These are phyloP conservation scores for Capsaspora owczarzaki DNA, from an alignment of 78 protist genomes.

Conservation along the genomic window DNA sequence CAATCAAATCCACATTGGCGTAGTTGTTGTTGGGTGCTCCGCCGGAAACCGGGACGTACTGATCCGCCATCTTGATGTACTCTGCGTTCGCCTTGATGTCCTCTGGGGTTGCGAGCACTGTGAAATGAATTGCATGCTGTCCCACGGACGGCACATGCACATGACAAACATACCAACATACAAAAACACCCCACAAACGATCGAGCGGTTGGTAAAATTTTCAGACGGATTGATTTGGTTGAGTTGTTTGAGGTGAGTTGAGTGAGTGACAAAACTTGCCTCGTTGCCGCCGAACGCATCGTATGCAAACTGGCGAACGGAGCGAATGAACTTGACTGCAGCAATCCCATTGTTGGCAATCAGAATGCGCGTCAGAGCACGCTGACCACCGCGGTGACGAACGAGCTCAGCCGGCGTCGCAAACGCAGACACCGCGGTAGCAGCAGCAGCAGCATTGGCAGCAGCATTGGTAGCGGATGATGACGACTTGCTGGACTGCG, in stretches of 20 bases:
- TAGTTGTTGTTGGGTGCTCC: slow-evolving; percentile 90
- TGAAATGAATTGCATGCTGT: slow-evolving; percentile 5
- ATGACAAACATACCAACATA: not conserved
- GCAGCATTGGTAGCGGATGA: no score
- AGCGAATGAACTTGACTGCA: slow-evolving; percentile 91
- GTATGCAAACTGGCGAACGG: slow-evolving; percentile 85
- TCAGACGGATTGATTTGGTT: not conserved
- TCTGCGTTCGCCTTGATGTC: slow-evolving; percentile 91
- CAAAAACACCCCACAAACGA: not conserved
- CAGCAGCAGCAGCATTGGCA: no score
- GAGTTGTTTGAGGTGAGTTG: not conserved
- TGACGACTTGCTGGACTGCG: no score
- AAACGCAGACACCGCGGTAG: no score
- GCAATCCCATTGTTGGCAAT: slow-evolving; percentile 97
- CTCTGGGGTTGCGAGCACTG: slow-evolving; percentile 91
- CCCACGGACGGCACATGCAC: not conserved
- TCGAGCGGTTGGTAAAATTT: not conserved
- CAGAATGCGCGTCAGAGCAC: slow-evolving; percentile 36
- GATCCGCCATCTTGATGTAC: slow-evolving; percentile 88
- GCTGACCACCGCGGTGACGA: not conserved
- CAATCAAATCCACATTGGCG: slow-evolving; percentile 91
- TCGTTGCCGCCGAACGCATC: slow-evolving; percentile 75
- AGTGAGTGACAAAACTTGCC: not conserved
- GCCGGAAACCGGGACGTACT: slow-evolving; percentile 84
- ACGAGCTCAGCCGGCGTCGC: slow-evolving; percentile 21